phyloP scores from a whole-genome alignment of 306 rosid genomes.

The Herpetospermum pedunculosum region DNA sequence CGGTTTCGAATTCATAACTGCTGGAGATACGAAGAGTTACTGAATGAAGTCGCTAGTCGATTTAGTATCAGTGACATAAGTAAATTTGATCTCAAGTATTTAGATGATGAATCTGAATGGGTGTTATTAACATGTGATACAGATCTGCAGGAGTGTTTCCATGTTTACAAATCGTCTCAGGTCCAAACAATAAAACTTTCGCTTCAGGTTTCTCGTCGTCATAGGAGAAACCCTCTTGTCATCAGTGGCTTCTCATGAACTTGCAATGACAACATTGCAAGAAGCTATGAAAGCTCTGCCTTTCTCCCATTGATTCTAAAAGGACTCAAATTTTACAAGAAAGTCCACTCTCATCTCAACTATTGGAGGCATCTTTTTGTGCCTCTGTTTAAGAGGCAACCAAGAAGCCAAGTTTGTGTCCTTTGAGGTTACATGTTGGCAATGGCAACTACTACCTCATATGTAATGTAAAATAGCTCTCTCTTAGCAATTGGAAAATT shows the following conservation, averaged over 20 bases:
- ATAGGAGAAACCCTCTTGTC: slow-evolving; percentile 15
- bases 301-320: neutral
- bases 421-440: slow-evolving; percentile 9
- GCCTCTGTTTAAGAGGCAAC: slow-evolving; percentile 5
- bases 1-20: slow-evolving; percentile 56
- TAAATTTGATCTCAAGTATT: slow-evolving; percentile 55
- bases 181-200: slow-evolving; percentile 55
- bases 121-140: slow-evolving; percentile 79
- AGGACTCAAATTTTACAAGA: neutral
- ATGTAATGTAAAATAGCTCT: neutral
- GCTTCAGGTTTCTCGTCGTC: slow-evolving; percentile 35
- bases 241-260: slow-evolving; percentile 19
- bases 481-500: neutral
- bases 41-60: slow-evolving; percentile 50
- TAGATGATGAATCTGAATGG: slow-evolving; percentile 95
- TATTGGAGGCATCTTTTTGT: neutral
- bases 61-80: slow-evolving; percentile 51
- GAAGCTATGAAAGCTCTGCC: neutral
- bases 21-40: slow-evolving; percentile 40
- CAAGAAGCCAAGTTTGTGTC: neutral
- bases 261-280: slow-evolving; percentile 4
- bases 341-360: slow-evolving; percentile 3
- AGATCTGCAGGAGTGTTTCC: slow-evolving; percentile 88
- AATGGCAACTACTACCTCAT: neutral
- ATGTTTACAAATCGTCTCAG: slow-evolving; percentile 45